Evolutionary conservation across 305 asterid genomes (phyloP), one percentile per base, ranked within the genome.

Genomic region (Stenogyne calaminthoides): DNA sequence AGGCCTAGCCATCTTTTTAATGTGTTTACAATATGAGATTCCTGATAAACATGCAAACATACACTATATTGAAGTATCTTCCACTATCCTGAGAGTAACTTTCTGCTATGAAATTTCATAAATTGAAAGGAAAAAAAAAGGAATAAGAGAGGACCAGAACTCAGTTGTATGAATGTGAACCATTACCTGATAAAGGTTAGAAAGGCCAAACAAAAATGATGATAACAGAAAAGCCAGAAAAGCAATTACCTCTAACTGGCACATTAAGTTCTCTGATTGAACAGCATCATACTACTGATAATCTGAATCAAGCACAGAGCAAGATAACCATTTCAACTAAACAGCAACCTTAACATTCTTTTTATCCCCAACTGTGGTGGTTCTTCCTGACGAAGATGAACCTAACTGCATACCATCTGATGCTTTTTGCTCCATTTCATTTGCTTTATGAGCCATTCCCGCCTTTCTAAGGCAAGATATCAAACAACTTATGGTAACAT

Each of bases 391-490:
- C 40, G 85, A 73, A 29, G 86, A 73, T 46, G 67, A 81, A 66
- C 81, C 81, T 32, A 49, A 20, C 12, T 57, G 80, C 73, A 74
- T 49, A 57, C 64, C 29, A 67, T 71, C 67, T 59, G 75, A 77
- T 19, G 84, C 85, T 44, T 67, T 74, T 64, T 76, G 79, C 85
- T 85, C 86, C 83, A 93, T 74, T 80, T 83, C 87, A 81, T 81
- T 75, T 11, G 97, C 96, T 85, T 91, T 92, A 70, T 40, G 81
- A 15, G 81, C 85, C 98, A 91, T 89, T 74, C 97, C 96, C 16
- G 96, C 96, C 81, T 93, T 93, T 78, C 89, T 77, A 72, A 93
- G 98, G 83, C 92, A 81, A 64, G 90, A 81, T 34, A 83, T 58
- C 81, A 88, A 80, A 77, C 85, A 80, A 63, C 81, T 80, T 44